Percentiles rank a stretch among this genome's conserved stretches.
These are phyloP conservation scores for Geotrichum restrictum DNA, from an alignment of 1,139 yeast genomes.

Conservation along the genomic window DNA sequence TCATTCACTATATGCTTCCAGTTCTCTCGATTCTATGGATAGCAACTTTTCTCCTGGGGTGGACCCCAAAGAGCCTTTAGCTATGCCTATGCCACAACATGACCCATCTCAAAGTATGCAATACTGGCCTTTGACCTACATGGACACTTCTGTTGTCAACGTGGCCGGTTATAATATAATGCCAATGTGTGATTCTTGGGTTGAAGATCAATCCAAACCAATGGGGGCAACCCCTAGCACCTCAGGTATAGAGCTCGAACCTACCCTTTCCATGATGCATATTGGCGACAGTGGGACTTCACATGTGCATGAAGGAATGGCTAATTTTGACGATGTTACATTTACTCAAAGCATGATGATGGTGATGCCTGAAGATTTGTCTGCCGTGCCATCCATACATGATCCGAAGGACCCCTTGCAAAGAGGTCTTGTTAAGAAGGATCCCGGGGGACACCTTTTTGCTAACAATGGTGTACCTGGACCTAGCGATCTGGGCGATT, in stretches of 20 bases:
- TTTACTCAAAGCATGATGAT: neutral
- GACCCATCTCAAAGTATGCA: neutral
- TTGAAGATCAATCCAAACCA: slow-evolving; percentile 13
- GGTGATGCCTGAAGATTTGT: neutral
- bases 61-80: slow-evolving; percentile 3
- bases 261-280: slow-evolving; percentile 11
- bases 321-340: neutral
- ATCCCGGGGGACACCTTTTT: too few relatives aligned
- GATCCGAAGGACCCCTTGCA: too few relatives aligned
- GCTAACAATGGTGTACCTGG: too few relatives aligned
- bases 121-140: neutral
- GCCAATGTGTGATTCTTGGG: neutral
- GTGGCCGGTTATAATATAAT: neutral
- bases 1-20: neutral
- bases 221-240: slow-evolving; percentile 8
- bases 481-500: too few relatives aligned
- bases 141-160: neutral
- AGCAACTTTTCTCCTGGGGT: neutral
- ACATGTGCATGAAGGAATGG: neutral
- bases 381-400: neutral
- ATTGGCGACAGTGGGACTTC: neutral
- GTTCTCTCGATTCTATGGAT: neutral
- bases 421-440: too few relatives aligned
- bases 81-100: neutral
- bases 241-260: slow-evolving; percentile 12